These are phyloP conservation scores for Starmerella bombi DNA, from an alignment of 805 yeast species.

Conservation along the genomic window DNA sequence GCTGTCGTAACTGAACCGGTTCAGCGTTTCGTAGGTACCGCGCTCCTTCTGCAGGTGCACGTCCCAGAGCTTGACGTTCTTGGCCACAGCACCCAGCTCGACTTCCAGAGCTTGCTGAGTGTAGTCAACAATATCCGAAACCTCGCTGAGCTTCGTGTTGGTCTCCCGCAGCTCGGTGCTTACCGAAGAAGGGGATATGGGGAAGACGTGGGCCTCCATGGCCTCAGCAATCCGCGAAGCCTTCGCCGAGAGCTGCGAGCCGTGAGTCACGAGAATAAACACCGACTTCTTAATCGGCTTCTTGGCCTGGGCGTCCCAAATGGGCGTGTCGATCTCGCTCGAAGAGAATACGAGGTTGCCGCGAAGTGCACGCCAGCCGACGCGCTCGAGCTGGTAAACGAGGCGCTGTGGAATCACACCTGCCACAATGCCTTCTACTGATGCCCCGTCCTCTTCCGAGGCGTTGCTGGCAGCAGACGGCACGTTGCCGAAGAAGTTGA, in stretches of 20 bases:
- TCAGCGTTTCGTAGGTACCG: conserved; percentile 65
- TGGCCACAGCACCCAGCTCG: conserved; percentile 68
- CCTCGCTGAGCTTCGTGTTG: conserved; percentile 38
- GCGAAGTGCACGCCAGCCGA: conserved; percentile 83
- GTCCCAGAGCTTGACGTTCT: conserved; percentile 64
- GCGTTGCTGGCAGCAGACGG: conserved; percentile 24
- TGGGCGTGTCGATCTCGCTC: conserved; percentile 49
- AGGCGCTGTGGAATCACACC: conserved; percentile 73
- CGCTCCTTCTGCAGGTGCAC: conserved; percentile 61
- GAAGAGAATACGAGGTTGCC: conserved; percentile 78
- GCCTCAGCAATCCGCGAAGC: conserved; percentile 79
- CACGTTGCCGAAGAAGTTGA: conserved; percentile 30
- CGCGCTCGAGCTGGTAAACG: conserved; percentile 58
- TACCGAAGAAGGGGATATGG: conserved; percentile 35
- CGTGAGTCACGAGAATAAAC: conserved; percentile 86
- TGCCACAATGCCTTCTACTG: conserved; percentile 38
- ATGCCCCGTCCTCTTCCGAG: conserved; percentile 28
- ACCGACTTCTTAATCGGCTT: conserved; percentile 57
- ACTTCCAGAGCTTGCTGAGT: conserved; percentile 58
- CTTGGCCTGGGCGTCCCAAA: conserved; percentile 49
- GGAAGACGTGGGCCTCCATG: conserved; percentile 65
- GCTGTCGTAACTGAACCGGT: conserved; percentile 66
- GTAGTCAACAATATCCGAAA: conserved; percentile 47
- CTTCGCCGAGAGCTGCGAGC: conserved; percentile 55
- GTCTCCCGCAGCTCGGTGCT: conserved; percentile 30